Evolutionary conservation across 2,329 filamentous ascomycete genomes (phyloP).

Genomic region (Fusarium tjaetaba): DNA sequence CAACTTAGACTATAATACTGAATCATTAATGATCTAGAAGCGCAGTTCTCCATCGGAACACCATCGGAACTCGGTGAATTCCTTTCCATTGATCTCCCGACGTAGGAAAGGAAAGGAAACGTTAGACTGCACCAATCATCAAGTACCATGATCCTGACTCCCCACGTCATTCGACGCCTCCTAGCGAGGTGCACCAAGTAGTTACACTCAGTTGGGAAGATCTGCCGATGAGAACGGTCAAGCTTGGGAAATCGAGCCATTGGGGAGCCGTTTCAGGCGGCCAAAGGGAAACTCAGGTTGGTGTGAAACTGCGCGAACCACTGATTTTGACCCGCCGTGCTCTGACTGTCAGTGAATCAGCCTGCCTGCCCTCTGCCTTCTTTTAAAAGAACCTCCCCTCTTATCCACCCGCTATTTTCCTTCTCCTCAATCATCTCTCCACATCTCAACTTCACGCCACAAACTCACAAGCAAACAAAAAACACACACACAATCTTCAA

Average conservation of each 20-base stretch:
- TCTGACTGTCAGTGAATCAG: not conserved
- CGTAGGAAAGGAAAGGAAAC: not conserved
- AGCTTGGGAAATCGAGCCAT: conserved; percentile 16
- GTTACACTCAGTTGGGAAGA: conserved; percentile 25
- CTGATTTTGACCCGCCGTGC: conserved; percentile 20
- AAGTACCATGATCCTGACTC: conserved; percentile 6
- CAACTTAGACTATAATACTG: not conserved
- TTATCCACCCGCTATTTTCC: conserved; percentile 9
- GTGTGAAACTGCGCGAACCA: conserved; percentile 5
- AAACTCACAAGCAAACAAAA: not conserved
- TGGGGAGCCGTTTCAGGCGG: not conserved
- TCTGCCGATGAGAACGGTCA: not conserved
- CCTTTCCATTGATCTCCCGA: conserved; percentile 13
- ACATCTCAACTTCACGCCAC: not conserved
- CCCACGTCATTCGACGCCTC: conserved; percentile 32
- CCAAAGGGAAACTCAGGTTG: conserved; percentile 1
- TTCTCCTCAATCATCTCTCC: conserved; percentile 18
- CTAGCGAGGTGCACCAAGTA: conserved; percentile 10
- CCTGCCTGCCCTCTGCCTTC: conserved; percentile 1
- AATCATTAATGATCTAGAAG: not conserved
- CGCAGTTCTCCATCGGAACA: conserved; percentile 1
- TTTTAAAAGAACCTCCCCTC: conserved; percentile 33
- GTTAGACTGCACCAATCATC: conserved; percentile 18
- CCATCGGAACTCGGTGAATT: conserved; percentile 21
- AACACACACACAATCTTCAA: conserved; percentile 5